Evolutionary conservation across 768 basidiomycete genomes (phyloP).

Genomic region (Phylloporus arenicola): DNA sequence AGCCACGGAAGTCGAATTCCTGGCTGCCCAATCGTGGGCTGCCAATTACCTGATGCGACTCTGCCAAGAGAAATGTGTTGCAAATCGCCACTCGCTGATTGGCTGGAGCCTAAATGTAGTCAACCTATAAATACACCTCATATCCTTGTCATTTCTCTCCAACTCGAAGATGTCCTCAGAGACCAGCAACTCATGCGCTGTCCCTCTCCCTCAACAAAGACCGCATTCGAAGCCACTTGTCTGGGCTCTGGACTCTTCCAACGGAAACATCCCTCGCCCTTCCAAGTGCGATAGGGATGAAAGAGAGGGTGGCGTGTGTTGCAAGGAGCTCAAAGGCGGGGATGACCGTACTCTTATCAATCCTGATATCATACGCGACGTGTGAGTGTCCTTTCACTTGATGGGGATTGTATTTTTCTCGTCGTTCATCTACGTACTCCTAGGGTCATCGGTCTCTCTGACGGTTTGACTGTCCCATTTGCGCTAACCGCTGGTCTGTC

Average conservation of each 20-base stretch:
- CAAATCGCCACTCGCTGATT: constrained; percentile 16
- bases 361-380: constrained; percentile 82
- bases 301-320: constrained; percentile 67
- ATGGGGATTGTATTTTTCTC: not conserved
- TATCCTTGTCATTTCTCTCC: not conserved
- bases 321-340: constrained; percentile 77
- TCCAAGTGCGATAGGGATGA: constrained; percentile 55
- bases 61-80: not conserved
- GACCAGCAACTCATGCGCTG: constrained; percentile 7
- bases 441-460: constrained; percentile 86
- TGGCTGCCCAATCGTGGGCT: not conserved
- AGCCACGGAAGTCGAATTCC: not conserved
- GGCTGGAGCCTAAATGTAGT: not conserved
- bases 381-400: constrained; percentile 43
- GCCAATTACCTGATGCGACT: not conserved
- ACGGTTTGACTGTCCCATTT: constrained; percentile 89
- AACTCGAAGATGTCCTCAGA: constrained; percentile 16
- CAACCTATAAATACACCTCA: constrained; percentile 8
- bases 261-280: constrained; percentile 40
- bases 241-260: constrained; percentile 55
- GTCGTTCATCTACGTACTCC: constrained; percentile 4
- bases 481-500: constrained; percentile 86
- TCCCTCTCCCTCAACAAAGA: constrained; percentile 18
- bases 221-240: constrained; percentile 44
- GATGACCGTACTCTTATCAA: constrained; percentile 79